A percentile compares a stretch with the other conserved stretches of the same genome.
Evolutionary conservation across 306 rosid genomes (phyloP).

Genomic region (Chamaecrista fasciculata): DNA sequence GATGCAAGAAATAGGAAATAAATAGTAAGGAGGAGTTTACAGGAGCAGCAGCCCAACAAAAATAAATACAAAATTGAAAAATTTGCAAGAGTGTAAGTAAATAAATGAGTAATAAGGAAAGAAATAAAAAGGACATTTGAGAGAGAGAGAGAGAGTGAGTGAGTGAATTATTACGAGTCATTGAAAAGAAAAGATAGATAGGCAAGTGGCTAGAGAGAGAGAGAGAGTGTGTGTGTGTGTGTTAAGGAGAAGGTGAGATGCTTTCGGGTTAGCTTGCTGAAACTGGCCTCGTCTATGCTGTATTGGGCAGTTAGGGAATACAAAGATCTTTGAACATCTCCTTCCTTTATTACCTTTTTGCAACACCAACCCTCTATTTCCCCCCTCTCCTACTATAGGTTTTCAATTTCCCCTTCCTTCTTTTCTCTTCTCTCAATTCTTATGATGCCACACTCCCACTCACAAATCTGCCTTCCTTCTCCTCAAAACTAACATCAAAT

Average conservation of each 20-base stretch:
- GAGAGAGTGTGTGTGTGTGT: slow-evolving; percentile 19
- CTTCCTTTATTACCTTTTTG: slow-evolving; percentile 36
- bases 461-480: no score
- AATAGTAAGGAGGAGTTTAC: neutral
- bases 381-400: slow-evolving; percentile 33
- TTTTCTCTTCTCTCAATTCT: slow-evolving; percentile 12
- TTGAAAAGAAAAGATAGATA: slow-evolving; percentile 46
- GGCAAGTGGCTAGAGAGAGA: slow-evolving; percentile 49
- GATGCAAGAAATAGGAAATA: slow-evolving; percentile 5
- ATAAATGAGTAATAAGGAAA: neutral
- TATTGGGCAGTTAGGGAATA: slow-evolving; percentile 55
- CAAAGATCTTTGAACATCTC: slow-evolving; percentile 49
- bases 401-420: slow-evolving; percentile 23
- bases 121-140: slow-evolving; percentile 1
- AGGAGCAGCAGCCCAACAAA: slow-evolving; percentile 7
- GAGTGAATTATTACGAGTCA: slow-evolving; percentile 32
- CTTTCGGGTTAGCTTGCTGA: slow-evolving; percentile 45
- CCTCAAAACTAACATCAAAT: no score
- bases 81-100: neutral
- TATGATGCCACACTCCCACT: no score
- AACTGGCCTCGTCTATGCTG: slow-evolving; percentile 71
- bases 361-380: slow-evolving; percentile 23
- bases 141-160: neutral
- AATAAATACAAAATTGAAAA: neutral
- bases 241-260: slow-evolving; percentile 31